phyloP scores from a whole-genome alignment of 176 grass and related monocot species.

The Coix lacrymajobi region DNA sequence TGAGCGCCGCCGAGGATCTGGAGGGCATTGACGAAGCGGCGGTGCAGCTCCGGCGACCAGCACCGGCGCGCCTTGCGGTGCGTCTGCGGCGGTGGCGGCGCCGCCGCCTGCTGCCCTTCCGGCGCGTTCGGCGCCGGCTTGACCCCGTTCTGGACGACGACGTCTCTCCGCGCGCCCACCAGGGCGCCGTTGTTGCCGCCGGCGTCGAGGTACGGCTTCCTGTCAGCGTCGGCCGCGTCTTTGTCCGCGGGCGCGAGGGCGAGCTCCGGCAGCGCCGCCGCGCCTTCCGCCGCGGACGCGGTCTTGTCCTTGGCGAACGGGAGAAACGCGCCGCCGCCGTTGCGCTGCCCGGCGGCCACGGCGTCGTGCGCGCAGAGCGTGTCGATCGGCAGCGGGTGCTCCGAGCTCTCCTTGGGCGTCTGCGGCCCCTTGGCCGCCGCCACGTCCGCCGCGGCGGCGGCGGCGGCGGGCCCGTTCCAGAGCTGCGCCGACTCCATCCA shows the following conservation, averaged over 20 bases:
- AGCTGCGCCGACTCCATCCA: constrained; percentile 99
- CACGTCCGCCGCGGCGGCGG: constrained; percentile 5
- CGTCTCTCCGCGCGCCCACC: constrained; percentile 25
- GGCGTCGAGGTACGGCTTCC: constrained; percentile 33
- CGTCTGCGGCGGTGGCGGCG: constrained; percentile 27
- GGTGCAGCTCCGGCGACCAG: constrained; percentile 98
- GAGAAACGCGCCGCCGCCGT: constrained; percentile 80
- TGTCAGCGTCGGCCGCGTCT: constrained; percentile 24
- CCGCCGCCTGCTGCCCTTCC: constrained; percentile 31
- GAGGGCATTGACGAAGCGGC: constrained; percentile 94
- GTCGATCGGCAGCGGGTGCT: constrained; percentile 45
- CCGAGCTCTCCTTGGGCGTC: constrained; percentile 49
- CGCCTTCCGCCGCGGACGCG: not conserved
- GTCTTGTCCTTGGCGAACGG: constrained; percentile 89
- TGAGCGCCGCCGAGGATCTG: constrained; percentile 97
- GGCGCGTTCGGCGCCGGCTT: constrained; percentile 12
- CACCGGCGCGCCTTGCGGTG: constrained; percentile 88
- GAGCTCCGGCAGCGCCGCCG: constrained; percentile 51
- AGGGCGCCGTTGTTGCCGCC: constrained; percentile 17
- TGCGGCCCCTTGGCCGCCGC: constrained; percentile 41
- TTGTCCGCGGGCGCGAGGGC: constrained; percentile 70
- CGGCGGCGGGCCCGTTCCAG: constrained; percentile 43
- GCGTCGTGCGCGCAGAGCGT: constrained; percentile 38
- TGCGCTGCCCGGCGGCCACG: constrained; percentile 13
- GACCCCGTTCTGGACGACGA: constrained; percentile 29